Evolutionary conservation across 2,329 filamentous ascomycete genomes (phyloP).

Genomic region (Colletotrichum musae): DNA sequence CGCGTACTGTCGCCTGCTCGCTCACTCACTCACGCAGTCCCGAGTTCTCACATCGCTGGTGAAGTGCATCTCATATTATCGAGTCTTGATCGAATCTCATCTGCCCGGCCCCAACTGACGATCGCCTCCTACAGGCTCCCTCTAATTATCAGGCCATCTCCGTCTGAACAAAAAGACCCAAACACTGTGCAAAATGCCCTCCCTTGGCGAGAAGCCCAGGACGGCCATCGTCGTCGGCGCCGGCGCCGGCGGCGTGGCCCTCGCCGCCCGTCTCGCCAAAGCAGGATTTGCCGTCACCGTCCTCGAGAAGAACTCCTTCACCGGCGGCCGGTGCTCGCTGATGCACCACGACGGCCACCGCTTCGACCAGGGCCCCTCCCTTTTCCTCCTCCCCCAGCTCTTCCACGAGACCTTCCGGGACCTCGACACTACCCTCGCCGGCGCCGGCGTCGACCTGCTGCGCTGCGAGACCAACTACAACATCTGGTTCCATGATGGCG

Average conservation of each 20-base stretch:
- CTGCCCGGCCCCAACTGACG: background rate
- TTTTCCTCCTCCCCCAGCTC: slow-evolving; percentile 79
- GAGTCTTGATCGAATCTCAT: background rate
- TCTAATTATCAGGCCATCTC: too few relatives aligned
- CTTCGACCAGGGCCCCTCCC: slow-evolving; percentile 83
- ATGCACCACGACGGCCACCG: slow-evolving; percentile 74
- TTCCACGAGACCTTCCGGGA: slow-evolving; percentile 80
- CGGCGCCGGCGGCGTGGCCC: slow-evolving; percentile 80
- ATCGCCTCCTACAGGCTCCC: background rate
- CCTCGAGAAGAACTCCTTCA: slow-evolving; percentile 82
- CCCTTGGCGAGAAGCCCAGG: slow-evolving; percentile 48
- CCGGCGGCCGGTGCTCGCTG: slow-evolving; percentile 79
- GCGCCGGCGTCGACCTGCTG: slow-evolving; percentile 76
- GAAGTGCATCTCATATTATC: slow-evolving; percentile 4
- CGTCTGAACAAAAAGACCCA: background rate
- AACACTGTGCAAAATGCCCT: slow-evolving; percentile 11
- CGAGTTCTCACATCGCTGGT: slow-evolving; percentile 2
- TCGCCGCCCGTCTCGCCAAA: slow-evolving; percentile 79
- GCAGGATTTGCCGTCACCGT: slow-evolving; percentile 81
- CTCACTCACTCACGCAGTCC: background rate
- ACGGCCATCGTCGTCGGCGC: slow-evolving; percentile 58
- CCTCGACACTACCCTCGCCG: slow-evolving; percentile 75
- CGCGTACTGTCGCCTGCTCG: background rate
- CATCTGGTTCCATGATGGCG: slow-evolving; percentile 80
- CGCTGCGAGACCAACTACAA: slow-evolving; percentile 85